Evolutionary conservation across 2,329 filamentous ascomycete species (phyloP), one percentile per base, ranked within the genome.

Genomic region (Neophaeococcomyces mojaviensis): DNA sequence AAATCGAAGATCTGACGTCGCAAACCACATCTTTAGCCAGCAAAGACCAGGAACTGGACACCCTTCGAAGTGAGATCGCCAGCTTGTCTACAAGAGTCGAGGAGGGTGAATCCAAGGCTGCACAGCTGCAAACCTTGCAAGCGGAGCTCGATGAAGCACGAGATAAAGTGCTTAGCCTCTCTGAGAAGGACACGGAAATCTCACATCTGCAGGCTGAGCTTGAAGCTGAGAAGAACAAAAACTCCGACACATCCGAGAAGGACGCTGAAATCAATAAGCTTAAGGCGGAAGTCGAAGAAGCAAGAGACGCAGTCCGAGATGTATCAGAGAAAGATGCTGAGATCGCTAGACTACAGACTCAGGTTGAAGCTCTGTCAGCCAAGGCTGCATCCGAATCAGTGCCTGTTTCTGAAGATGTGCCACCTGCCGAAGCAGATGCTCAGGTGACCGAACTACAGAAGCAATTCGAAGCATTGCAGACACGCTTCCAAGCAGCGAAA

Each of bases 381-480:
- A 46, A 46, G 18, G 28, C 15, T 10, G 36, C 31, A 15, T 35
- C 34, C n/a, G 34, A 9, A 4, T 28, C 34, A 4, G 35, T 22
- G 12, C 22, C 43, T n/a, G 24, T 18, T 3, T 31, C 34, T 20
- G 24, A 26, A 46, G n/a, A 20, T 32, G n/a, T 39, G 22, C 34
- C 43, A 12, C 35, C 35, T 3, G 20, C 34, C 2, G 39, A 46
- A n/a, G 8, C 35, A 10, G 35, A 67, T 47, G 58, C 61, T 0
- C 54, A 65, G 40, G 63, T 66, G 40, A 50, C 56, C 2, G 50
- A 55, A 19, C 61, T 61, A 15, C 62, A 61, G 37, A 56, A 62
- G 38, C 56, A 49, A 31, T 47, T 54, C 30, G 44, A 40, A 32
- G 49, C 47, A 12, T 39, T 49, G n/a, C 42, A 49, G 35, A 46